Base-by-base conservation (phyloP, 1,284 basidiomycete species). In the Heliocybe sulcata region DNA sequence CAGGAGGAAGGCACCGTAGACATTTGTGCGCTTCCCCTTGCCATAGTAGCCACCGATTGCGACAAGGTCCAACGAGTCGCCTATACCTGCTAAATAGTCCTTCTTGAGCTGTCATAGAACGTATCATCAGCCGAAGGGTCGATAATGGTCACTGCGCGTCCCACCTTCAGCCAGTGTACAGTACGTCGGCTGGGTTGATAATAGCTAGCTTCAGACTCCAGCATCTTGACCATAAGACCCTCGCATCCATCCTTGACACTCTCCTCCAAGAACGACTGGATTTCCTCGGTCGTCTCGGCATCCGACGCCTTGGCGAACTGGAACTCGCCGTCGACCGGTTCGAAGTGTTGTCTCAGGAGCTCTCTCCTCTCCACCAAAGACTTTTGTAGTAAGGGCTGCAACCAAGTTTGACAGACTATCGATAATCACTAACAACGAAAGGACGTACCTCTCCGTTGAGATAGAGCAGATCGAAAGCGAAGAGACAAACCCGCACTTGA, bases 161-260 rank as follows among this genome's bases (percentile, higher is more conserved):
- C 57, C 60, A 92, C 94, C 83, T 99, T 99, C 12, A 99, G 76
- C 97, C 97, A 99, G 68, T 99, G 98, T 59, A 98, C 91, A 70
- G 89, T 94, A 45, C 97, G 79, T 54, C 94, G 77, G 67, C 92
- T 95, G 1, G 97, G 97, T 69, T 98, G 94, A 69, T 99, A 99
- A 62, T 84, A 92, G 65, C 95, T 94, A 14, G 88, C 88, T 35
- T 92, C 85, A 23, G 85, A 91, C 38, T 94, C 90, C 12, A 99
- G 77, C 93, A 98, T 97, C 74, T 99, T 99, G 58, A 99, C 94
- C 97, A 99, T 98, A 51, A 99, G 79, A 2, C 97, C 97, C 69
- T 99, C 97, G 69, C 97, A 99, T 1, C 96, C 94, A 66, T 98
- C 94, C 67, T 94, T 96, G 60, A 99, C 92, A 67, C 92, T 95